Evolutionary conservation across 1,284 basidiomycete genomes (phyloP), one percentile per base, ranked within the genome.

Genomic region (Trametes hirsuta): DNA sequence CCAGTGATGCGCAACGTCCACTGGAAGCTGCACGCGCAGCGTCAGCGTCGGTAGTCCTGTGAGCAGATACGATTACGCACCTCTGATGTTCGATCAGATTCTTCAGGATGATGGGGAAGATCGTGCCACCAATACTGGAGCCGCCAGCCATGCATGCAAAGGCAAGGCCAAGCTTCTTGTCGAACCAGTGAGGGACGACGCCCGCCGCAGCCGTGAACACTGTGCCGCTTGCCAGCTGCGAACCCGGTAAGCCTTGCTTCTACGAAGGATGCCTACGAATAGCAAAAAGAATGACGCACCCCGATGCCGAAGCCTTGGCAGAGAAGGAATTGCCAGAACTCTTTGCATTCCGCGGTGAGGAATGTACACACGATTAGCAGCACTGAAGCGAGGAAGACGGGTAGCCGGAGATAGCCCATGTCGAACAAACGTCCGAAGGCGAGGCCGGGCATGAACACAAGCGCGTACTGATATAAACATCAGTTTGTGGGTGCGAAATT

Each of bases 1-100:
- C 77, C 85, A 22, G 83, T 71, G 40, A 84, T 80, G 25, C 85
- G 77, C 77, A 87, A 82, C 1, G 84, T 84, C 85, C 85, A 87
- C 54, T 74, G 70, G 67, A 86, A 86, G n/a, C 84, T 86, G 15
- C 11, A 22, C 4, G 22, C 8, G 8, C 30, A 5, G 30, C 30
- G 30, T 30, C 30, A 47, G 30, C 22, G n/a, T 10, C 14, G 34
- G 30, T 36, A 18, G 15, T 8, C 6, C 14, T 25, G 24, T 12
- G 1, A 30, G 30, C 8, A 30, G 30, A 30, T n/a, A 3, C 3
- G 2, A 2, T 18, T 4, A n/a, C 69, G 21, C 63, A 73, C 76
- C 74, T 78, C 15, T 79, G 68, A 18, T 62, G 40, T 9, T 71
- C 66, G 46, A 81, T 67, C 36, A 83, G 68, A 35, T 74, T 79